Base-by-base conservation (phyloP, 371 early-diverging fungal species). In the Phascolomyces articulosus region DNA sequence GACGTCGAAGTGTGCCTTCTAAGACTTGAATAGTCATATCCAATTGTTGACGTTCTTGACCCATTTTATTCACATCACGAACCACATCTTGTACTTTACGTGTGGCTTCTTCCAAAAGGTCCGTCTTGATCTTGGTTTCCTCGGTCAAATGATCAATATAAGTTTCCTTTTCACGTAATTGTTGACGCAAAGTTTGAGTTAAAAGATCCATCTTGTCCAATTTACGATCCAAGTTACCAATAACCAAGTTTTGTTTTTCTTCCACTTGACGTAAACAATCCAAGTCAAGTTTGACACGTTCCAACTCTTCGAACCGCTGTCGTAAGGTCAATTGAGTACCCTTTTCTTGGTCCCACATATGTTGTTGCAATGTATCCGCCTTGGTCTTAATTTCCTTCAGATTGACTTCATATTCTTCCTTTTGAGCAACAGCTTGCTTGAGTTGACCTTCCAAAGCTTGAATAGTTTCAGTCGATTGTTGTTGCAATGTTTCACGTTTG, bases 191-290 rank as follows among this genome's bases (percentile, higher is more conserved):
- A 7, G 65, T 63, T 21, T 26, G n/a, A 0, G 70, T 51, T 4
- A 70, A 53, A 11, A 61, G 62, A 9, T 73, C 66, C 76, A 76
- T 75, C 26, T 77, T 72, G 20, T 58, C 66, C 13, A 80, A 15
- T 48, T 80, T 78, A 3, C 23, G 9, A 26, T 78, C 77, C 2
- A 78, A 48, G 1, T 69, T 65, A 34, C 68, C 62, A 31, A 80
- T 77, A 23, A 80, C 70, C 3, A 53, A 58, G 54, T 75, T 76
- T 68, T 80, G 81, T 26, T 75, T 76, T 21, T 69, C 70, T 29
- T 73, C 81, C 8, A 80, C 73, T 3, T 47, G 44, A 0, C 62
- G 70, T 11, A 80, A 41, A 9, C 70, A 70, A 47, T 63, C 47
- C 2, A 78, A 29, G 28, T 78, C 78, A 7, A 58, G 40, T 21